A percentile compares a stretch with the other conserved stretches of the same genome.
phyloP scores from a whole-genome alignment of 305 asterid species.

The Ruellia speciosa region DNA sequence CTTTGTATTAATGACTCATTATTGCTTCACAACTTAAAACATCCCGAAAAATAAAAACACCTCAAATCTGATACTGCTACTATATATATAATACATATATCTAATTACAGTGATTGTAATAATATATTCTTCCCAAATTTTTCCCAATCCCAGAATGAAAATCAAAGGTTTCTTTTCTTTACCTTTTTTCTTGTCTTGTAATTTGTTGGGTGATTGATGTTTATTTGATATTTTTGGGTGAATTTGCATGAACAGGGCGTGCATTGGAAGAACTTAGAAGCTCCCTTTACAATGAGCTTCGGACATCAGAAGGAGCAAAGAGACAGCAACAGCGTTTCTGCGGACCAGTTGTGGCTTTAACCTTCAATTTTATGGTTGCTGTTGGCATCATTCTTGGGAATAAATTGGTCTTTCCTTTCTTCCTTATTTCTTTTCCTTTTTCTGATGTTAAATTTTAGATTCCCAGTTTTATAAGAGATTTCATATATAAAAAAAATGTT shows the following conservation, averaged over 20 bases:
- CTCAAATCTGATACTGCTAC: too few relatives aligned
- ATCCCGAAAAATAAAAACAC: too few relatives aligned
- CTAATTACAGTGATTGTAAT: too few relatives aligned
- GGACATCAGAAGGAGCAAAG: constrained; percentile 78
- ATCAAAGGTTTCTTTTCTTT: too few relatives aligned
- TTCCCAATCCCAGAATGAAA: too few relatives aligned
- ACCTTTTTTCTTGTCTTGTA: background rate
- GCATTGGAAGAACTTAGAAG: constrained; percentile 80
- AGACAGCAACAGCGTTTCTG: constrained; percentile 68
- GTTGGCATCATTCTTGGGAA: constrained; percentile 78
- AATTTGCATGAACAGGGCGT: constrained; percentile 34
- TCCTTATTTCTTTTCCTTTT: background rate
- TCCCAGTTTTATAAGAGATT: too few relatives aligned
- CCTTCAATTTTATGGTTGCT: constrained; percentile 79
- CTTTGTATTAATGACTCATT: too few relatives aligned
- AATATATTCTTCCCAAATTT: too few relatives aligned
- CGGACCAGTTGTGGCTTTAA: constrained; percentile 67
- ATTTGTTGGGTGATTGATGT: background rate
- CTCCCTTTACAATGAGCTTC: constrained; percentile 60
- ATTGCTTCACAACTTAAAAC: too few relatives aligned
- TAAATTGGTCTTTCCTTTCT: constrained; percentile 47
- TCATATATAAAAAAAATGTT: too few relatives aligned
- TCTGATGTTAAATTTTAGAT: too few relatives aligned
- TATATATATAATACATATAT: too few relatives aligned
- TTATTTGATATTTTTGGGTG: background rate